Evolutionary conservation across 2,329 filamentous ascomycete species (phyloP).

Genomic region (Trichoderma sp.): DNA sequence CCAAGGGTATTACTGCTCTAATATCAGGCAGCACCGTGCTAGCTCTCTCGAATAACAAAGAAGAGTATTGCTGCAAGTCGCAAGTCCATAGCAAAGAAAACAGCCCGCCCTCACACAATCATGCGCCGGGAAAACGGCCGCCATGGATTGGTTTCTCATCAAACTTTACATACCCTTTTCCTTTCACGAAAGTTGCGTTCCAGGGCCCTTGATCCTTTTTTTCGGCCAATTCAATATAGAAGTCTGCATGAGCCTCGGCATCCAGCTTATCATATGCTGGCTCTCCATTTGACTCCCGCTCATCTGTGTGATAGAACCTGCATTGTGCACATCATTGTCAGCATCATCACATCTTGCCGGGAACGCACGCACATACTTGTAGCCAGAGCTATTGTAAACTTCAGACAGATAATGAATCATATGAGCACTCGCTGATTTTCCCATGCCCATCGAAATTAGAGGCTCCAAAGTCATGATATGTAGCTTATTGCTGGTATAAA

Average conservation of each 20-base stretch:
- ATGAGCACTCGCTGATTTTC: not conserved
- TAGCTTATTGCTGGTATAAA: slow-evolving; percentile 8
- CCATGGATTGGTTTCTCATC: not conserved
- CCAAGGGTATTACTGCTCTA: not conserved
- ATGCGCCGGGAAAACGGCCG: not conserved
- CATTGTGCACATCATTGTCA: not conserved
- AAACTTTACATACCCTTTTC: slow-evolving; percentile 2
- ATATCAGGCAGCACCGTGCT: not conserved
- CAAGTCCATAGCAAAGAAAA: not conserved
- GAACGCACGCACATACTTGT: not conserved
- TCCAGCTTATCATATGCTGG: not conserved
- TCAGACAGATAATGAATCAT: slow-evolving; percentile 14
- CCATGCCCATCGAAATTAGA: not conserved
- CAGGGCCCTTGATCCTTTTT: not conserved
- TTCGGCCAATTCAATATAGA: not conserved
- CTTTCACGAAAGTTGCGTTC: slow-evolving; percentile 2
- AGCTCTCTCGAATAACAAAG: not conserved
- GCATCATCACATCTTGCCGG: not conserved
- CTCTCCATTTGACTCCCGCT: not conserved
- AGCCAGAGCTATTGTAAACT: not conserved
- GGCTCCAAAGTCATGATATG: not conserved
- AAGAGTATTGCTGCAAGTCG: not conserved
- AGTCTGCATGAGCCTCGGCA: not conserved
- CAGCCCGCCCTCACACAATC: no score
- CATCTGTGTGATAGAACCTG: slow-evolving; percentile 3